Evolutionary conservation across 2,329 filamentous ascomycete genomes (phyloP).

Genomic region (Colletotrichum sp.): DNA sequence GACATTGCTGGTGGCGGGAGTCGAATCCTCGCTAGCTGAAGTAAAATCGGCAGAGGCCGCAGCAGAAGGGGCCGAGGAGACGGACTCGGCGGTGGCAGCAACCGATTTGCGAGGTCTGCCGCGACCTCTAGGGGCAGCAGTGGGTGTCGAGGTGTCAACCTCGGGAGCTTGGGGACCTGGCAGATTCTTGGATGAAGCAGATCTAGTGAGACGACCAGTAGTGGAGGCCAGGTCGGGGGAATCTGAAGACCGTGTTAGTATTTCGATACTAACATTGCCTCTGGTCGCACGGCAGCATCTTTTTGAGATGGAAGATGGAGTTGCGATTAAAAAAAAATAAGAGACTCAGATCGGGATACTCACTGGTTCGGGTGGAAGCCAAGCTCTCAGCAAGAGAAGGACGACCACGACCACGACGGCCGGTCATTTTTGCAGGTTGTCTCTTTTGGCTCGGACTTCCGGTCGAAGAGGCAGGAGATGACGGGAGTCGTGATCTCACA

Average conservation of each 20-base stretch:
- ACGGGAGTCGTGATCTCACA: not conserved
- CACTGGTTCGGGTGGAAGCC: slow-evolving; percentile 8
- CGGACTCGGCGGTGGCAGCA: slow-evolving; percentile 30
- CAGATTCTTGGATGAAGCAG: slow-evolving; percentile 17
- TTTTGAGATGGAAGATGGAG: not conserved
- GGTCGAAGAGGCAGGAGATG: not conserved
- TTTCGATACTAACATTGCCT: not conserved
- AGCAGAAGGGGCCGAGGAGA: slow-evolving; percentile 39
- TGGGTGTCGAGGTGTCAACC: not conserved
- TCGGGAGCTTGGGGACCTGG: not conserved
- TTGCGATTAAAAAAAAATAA: not conserved
- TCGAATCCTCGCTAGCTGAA: slow-evolving; percentile 44
- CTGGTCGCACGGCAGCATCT: not conserved
- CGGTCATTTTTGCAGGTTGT: not conserved
- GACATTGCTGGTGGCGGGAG: slow-evolving; percentile 47
- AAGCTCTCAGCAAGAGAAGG: slow-evolving; percentile 4
- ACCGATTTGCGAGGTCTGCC: slow-evolving; percentile 31
- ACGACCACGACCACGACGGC: slow-evolving; percentile 4
- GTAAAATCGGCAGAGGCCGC: slow-evolving; percentile 35
- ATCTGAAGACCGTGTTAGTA: not conserved
- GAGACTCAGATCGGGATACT: not conserved
- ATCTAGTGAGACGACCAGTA: slow-evolving; percentile 16
- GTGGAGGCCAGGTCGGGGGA: not conserved
- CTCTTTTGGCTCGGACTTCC: not conserved
- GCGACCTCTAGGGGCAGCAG: slow-evolving; percentile 27